Percentiles rank a stretch among this genome's conserved stretches.
phyloP scores from a whole-genome alignment of 1,284 basidiomycete genomes.

The Taiwanofungus camphoratus region DNA sequence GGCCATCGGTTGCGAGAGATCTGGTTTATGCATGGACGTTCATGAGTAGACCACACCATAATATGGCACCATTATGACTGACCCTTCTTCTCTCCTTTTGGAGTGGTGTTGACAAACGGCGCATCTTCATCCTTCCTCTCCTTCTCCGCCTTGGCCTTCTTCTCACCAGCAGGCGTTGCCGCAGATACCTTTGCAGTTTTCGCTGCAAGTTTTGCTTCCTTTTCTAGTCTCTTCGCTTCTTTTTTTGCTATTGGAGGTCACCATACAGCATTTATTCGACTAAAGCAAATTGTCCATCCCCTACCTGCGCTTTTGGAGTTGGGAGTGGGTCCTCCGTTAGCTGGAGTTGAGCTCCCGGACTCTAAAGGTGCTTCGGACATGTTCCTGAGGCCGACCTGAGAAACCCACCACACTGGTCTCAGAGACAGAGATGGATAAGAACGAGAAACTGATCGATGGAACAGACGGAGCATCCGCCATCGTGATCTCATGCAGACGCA shows the following conservation, averaged over 20 bases:
- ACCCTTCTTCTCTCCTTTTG: constrained; percentile 90
- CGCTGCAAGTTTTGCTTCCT: constrained; percentile 75
- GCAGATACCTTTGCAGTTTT: constrained; percentile 55
- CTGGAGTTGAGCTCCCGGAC: constrained; percentile 4
- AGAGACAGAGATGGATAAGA: constrained; percentile 5
- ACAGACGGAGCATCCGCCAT: constrained; percentile 24
- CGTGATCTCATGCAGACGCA: constrained; percentile 5
- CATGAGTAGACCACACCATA: not conserved
- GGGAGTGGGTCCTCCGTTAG: not conserved
- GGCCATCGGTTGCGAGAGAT: constrained; percentile 85
- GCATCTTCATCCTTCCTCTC: constrained; percentile 66
- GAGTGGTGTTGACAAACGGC: constrained; percentile 81
- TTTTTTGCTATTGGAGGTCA: constrained; percentile 14
- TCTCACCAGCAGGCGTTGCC: constrained; percentile 43
- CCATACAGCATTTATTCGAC: not conserved
- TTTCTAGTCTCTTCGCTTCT: constrained; percentile 65
- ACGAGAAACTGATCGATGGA: constrained; percentile 22
- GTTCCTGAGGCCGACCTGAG: not conserved
- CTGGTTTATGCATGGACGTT: constrained; percentile 34
- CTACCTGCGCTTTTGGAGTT: constrained; percentile 11
- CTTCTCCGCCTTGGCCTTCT: constrained; percentile 75
- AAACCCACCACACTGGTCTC: not conserved
- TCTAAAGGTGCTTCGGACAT: constrained; percentile 6
- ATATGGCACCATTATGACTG: constrained; percentile 10
- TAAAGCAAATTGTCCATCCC: not conserved